phyloP scores from a whole-genome alignment of 768 basidiomycete genomes.

The Paxillus rubicundulus region DNA sequence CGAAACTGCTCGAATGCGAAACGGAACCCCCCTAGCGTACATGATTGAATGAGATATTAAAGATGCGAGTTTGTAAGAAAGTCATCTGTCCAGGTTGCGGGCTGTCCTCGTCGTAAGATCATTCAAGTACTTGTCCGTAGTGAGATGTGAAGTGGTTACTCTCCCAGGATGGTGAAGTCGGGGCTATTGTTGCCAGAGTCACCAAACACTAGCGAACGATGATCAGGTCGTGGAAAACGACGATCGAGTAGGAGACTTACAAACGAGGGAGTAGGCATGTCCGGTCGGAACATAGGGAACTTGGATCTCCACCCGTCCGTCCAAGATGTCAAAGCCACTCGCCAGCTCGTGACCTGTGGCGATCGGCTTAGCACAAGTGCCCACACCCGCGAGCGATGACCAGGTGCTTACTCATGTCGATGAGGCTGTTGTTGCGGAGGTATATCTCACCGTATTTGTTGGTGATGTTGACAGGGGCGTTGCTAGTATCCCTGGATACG shows the following conservation, averaged over 20 bases:
- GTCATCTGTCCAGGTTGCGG: no score
- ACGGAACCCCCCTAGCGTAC: no score
- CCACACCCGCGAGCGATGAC: neutral
- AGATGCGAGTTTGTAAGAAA: neutral
- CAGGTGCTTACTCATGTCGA: slow-evolving; percentile 24
- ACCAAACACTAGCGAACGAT: slow-evolving; percentile 28
- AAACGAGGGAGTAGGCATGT: slow-evolving; percentile 32
- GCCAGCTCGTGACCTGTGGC: slow-evolving; percentile 24
- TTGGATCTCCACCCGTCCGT: slow-evolving; percentile 22
- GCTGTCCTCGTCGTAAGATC: no score
- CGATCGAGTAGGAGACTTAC: slow-evolving; percentile 16
- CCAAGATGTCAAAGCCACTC: slow-evolving; percentile 26
- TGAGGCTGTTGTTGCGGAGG: slow-evolving; percentile 22
- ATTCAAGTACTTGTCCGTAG: neutral
- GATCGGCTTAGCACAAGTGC: slow-evolving; percentile 3
- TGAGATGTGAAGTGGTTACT: neutral
- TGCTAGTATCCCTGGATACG: slow-evolving; percentile 29
- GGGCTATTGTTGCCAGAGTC: slow-evolving; percentile 33
- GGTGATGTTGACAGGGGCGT: slow-evolving; percentile 31
- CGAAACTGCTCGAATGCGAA: no score
- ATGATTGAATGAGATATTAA: no score
- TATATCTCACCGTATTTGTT: slow-evolving; percentile 28
- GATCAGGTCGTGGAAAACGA: slow-evolving; percentile 2
- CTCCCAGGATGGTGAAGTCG: slow-evolving; percentile 23
- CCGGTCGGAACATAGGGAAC: slow-evolving; percentile 31